Evolutionary conservation across 257 asterid species (phyloP).

Genomic region (Solanum lignicaule): DNA sequence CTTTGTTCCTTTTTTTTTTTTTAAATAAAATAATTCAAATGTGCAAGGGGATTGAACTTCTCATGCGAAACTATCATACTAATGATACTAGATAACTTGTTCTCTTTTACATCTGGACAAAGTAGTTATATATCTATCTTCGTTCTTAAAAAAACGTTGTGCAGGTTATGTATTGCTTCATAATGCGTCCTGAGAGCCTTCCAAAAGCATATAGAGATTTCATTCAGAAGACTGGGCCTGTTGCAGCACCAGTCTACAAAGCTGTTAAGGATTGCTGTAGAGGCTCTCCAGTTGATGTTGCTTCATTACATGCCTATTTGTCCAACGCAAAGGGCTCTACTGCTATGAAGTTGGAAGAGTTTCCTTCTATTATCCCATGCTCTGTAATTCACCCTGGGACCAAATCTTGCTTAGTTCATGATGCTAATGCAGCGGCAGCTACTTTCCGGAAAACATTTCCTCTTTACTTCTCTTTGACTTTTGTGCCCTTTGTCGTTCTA

Average conservation of each 20-base stretch:
- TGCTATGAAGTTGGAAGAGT: conserved; percentile 51
- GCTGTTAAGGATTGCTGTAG: conserved; percentile 98
- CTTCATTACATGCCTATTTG: conserved; percentile 55
- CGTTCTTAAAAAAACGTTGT: not conserved
- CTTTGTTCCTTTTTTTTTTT: too few species aligned
- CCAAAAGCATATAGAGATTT: conserved; percentile 94
- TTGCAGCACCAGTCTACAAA: conserved; percentile 86
- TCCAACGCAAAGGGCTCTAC: conserved; percentile 37
- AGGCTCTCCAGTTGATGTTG: conserved; percentile 74
- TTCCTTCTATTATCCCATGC: conserved; percentile 79
- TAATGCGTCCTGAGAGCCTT: conserved; percentile 99
- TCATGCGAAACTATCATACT: not conserved
- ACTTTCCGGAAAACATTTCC: conserved; percentile 98
- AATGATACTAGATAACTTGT: not conserved
- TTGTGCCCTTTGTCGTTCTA: conserved; percentile 91
- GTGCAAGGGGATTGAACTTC: not conserved
- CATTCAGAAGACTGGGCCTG: conserved; percentile 99
- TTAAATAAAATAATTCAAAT: not conserved
- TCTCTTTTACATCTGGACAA: not conserved
- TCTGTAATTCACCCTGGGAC: conserved; percentile 79
- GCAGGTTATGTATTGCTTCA: conserved; percentile 97
- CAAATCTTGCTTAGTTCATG: conserved; percentile 73
- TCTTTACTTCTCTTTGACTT: conserved; percentile 91
- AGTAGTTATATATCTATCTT: not conserved
- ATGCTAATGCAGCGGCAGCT: conserved; percentile 61